A percentile compares a stretch with the other conserved stretches of the same genome.
These are phyloP conservation scores for Filobasidium wieringae DNA, from an alignment of 768 basidiomycete species.

Conservation along the genomic window DNA sequence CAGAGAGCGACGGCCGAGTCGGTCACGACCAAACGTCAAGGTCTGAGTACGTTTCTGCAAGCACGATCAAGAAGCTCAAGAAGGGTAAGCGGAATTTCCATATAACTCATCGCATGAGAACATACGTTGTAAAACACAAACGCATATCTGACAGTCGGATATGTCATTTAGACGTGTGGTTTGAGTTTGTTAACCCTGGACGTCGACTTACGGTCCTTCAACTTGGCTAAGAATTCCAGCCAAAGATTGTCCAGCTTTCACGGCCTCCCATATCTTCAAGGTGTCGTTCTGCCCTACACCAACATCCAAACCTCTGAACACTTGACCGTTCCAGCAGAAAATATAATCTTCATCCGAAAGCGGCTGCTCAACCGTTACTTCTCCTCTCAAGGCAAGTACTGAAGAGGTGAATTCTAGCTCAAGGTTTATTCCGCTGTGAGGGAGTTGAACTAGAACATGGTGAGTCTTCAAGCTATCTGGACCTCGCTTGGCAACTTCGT, in stretches of 20 bases:
- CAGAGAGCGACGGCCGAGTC: conserved; percentile 32
- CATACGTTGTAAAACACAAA: conserved; percentile 30
- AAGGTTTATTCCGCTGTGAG: neutral
- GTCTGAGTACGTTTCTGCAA: conserved; percentile 15
- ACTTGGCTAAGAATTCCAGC: conserved; percentile 18
- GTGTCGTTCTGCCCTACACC: conserved; percentile 28
- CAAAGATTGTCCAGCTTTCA: conserved; percentile 19
- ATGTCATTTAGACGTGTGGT: neutral
- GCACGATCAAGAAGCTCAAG: neutral
- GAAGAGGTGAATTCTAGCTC: conserved; percentile 23
- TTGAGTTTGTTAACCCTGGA: neutral
- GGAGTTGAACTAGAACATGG: neutral
- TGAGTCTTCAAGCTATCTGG: neutral
- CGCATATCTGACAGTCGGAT: conserved; percentile 22
- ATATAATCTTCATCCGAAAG: conserved; percentile 10
- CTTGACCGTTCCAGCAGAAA: conserved; percentile 37
- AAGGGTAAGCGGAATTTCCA: neutral
- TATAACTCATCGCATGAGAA: neutral
- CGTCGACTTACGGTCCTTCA: conserved; percentile 33
- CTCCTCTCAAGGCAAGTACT: conserved; percentile 32
- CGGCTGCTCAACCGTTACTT: conserved; percentile 24
- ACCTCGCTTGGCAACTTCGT: neutral
- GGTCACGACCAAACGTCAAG: conserved; percentile 29
- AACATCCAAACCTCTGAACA: conserved; percentile 30
- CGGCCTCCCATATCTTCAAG: conserved; percentile 8